Base-by-base conservation (phyloP, 495 filamentous ascomycete genomes). In the Penicillium ucsense region DNA sequence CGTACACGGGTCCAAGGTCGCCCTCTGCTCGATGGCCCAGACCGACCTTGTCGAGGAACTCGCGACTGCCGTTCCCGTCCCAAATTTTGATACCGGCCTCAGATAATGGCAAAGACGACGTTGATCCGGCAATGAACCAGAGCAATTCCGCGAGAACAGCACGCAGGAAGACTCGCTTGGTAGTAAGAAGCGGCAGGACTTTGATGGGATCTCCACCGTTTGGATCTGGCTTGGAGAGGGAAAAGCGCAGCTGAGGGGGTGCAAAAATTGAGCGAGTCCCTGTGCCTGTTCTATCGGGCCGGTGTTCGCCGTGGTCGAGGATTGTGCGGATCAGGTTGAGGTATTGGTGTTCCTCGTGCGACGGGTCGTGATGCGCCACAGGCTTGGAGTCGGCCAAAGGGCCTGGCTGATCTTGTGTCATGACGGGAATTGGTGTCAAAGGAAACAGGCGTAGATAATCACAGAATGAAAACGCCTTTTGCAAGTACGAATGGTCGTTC, bases 1-100 rank as follows among this genome's bases (percentile, higher is more conserved):
- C 92, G 62, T 98, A 98, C 0, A 98, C 89, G 46, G 94, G 94
- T 2, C 92, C 92, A 0, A 98, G 76, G 61, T 98, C 92, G 49
- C 94, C 92, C 20, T 78, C 85, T 31, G 74, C 85, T 48, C 90
- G 85, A 57, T 92, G 76, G 0, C 75, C 66, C 8, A 97, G 77
- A 5, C 91, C 90, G 9, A 91, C 73, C 45, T 70, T 79, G 67
- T 98, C 91, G 37, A 98, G 85, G 66, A 80, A 94, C 51, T 77
- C 82, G 59, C 92, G 91, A 45, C 81, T 86, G 48, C 91, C 92
- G 62, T 98, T 97, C 60, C 87, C 88, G 66, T 98, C 92, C 92
- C 92, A 98, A 70, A 98, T 97, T 64, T 94, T 94, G 57, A 97
- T 79, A 8, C 88, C 87, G 8, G 82, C 78, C 7, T 77, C 77